Base-by-base conservation (phyloP, 805 yeast species). In the Saccharomycopsis guyanensis region DNA sequence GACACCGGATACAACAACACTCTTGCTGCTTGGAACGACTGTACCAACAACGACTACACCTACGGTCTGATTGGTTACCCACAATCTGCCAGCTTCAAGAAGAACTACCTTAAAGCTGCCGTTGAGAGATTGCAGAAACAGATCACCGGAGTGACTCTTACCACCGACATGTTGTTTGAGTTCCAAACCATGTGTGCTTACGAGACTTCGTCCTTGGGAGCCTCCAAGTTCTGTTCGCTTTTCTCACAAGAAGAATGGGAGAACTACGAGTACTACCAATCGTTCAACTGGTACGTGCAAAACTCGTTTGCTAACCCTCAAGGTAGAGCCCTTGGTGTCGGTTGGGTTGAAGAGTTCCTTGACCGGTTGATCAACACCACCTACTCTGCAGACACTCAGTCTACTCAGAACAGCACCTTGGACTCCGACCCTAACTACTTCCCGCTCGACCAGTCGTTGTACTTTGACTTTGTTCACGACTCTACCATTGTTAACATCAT, bases 401-500 rank as follows among this genome's bases (percentile, higher is more conserved):
- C 74, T 32, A 57, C 59, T 7, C 72, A 71, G 49, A 80, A 76
- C 55, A 62, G 68, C 10, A 70, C 75, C 3, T 54, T 63, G 7
- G 60, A 60, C 43, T 29, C 47, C 41, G 41, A 44, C 46, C 52
- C 56, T 12, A 57, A 42, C 18, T 56, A 59, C 8, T 66, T 68
- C 57, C 73, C 73, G 18, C 52, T 62, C 20, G 71, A 66, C 49
- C 75, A 61, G 58, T 71, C 73, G 46, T 66, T 83, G 40, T 80
- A 81, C 69, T 68, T 83, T 54, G 82, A 78, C 53, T 81, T 85
- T 66, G 70, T 86, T 13, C 95, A 86, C 57, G 95, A 86, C 59
- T 73, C 82, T 33, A 82, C 81, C 52, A 62, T 85, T 36, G 67
- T 78, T 52, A 66, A 80, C 36, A 78, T 72, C 55, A 65, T 80